Evolutionary conservation across 768 basidiomycete species (phyloP), one percentile per base, ranked within the genome.

Genomic region (Trametes gibbosa): DNA sequence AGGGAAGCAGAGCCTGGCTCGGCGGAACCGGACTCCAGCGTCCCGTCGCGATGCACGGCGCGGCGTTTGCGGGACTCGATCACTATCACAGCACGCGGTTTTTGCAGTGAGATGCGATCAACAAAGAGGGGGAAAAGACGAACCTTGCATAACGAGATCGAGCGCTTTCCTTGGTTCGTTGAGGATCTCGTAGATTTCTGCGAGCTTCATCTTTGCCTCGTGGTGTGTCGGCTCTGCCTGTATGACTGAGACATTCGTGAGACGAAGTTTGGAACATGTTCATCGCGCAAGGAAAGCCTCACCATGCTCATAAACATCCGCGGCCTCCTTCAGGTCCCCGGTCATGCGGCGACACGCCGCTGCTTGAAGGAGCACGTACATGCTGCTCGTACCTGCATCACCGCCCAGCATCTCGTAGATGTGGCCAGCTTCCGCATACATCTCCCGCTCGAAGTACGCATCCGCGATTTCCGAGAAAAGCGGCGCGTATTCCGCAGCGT

Each of bases 151-250:
- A 14, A 95, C 89, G 0, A 97, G 74, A 7, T 90, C 86, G 0
- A 97, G 78, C 0, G 96, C 96, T 67, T 88, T 88, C 16, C 85
- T 77, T 1, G 89, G 85, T 62, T 94, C 84, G 43, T 89, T 85
- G 63, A 88, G 74, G 12, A 91, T 85, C 71, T 99, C 96, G 63
- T 93, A 92, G 14, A 95, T 84, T 63, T 91, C 91, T 0, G 95
- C 96, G 0, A 98, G 80, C 62, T 91, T 89, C 82, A 95, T 86
- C 71, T 93, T 94, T 25, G 87, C 88, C 27, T 95, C 90, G 65
- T 85, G 84, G 64, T 92, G 82, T 0, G 80, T 79, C 0, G 92
- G 87, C 69, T 95, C 90, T 1, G 83, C 83, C 3, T 80, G 76
- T 17, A 89, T 77, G 29, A 95, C 95, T 96, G 63, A 35, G 6